Conservation (phyloP, 2,329 filamentous ascomycete genomes). For the Aspergillus thermomutatus region DNA sequence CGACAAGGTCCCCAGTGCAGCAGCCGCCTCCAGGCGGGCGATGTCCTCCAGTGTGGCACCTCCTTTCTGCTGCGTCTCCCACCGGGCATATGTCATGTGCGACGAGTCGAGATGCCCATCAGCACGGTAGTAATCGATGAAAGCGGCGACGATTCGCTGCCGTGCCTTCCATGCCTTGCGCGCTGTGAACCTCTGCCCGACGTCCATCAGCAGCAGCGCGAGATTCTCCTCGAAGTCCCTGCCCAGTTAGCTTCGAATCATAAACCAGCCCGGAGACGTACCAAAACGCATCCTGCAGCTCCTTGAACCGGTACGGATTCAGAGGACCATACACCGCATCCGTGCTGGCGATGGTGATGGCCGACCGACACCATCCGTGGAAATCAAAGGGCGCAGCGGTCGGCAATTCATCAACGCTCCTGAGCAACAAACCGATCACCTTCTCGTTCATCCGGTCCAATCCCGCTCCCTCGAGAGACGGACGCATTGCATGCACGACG, state of each 20-base stretch:
- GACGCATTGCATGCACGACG: constrained; percentile 23
- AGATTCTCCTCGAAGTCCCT: constrained; percentile 41
- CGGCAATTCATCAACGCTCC: constrained; percentile 16
- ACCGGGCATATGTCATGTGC: constrained; percentile 17
- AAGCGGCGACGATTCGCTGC: constrained; percentile 32
- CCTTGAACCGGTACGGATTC: constrained; percentile 23
- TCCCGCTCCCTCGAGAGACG: constrained; percentile 18
- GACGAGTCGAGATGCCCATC: constrained; percentile 37
- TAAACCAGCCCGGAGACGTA: neutral
- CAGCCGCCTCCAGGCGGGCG: constrained; percentile 25
- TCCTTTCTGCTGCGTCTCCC: constrained; percentile 8
- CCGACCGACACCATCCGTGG: constrained; percentile 24
- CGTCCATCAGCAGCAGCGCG: constrained; percentile 25
- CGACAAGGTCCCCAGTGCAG: constrained; percentile 35
- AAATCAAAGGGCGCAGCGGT: constrained; percentile 17
- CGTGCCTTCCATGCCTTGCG: constrained; percentile 38
- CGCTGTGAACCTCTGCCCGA: constrained; percentile 36
- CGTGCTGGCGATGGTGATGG: constrained; percentile 26
- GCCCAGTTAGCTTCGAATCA: neutral
- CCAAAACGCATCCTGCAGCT: constrained; percentile 2
- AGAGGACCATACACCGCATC: constrained; percentile 25
- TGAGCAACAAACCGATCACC: constrained; percentile 18
- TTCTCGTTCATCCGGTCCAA: constrained; percentile 25
- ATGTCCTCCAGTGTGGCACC: constrained; percentile 20
- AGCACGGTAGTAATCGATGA: constrained; percentile 39